Conservation (phyloP, 106 monocot genomes). For the Apostasia ramifera region DNA sequence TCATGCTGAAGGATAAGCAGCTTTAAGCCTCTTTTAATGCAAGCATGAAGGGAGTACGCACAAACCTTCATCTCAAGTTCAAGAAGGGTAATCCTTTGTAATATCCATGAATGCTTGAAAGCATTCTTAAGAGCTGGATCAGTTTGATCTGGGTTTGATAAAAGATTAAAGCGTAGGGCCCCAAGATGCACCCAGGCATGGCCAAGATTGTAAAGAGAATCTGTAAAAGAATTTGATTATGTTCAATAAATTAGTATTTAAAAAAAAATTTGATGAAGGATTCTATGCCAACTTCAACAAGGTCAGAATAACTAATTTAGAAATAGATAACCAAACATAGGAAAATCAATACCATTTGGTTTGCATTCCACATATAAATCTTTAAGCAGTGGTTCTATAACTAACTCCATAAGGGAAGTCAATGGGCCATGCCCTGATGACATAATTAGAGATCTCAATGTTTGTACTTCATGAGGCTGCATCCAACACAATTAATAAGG, state of each 20-base stretch:
- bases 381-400: slow-evolving; percentile 45
- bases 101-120: slow-evolving; percentile 52
- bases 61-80: slow-evolving; percentile 80
- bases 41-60: neutral
- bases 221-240: slow-evolving; percentile 23
- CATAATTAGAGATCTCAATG: slow-evolving; percentile 27
- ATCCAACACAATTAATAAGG: neutral
- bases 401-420: slow-evolving; percentile 28
- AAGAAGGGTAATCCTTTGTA: slow-evolving; percentile 51
- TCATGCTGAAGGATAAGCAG: too few species aligned
- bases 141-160: slow-evolving; percentile 32
- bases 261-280: too few species aligned
- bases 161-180: slow-evolving; percentile 55
- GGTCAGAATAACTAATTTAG: neutral
- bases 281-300: neutral
- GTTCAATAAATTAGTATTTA: neutral
- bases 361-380: slow-evolving; percentile 29
- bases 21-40: neutral
- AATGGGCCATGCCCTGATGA: slow-evolving; percentile 45
- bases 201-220: slow-evolving; percentile 38
- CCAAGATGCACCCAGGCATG: slow-evolving; percentile 83
- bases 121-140: slow-evolving; percentile 68
- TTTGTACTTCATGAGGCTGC: slow-evolving; percentile 42
- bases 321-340: neutral
- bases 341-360: slow-evolving; percentile 26